phyloP scores from a whole-genome alignment of 1,139 yeast genomes.

The Kluyveromyces sp. region DNA sequence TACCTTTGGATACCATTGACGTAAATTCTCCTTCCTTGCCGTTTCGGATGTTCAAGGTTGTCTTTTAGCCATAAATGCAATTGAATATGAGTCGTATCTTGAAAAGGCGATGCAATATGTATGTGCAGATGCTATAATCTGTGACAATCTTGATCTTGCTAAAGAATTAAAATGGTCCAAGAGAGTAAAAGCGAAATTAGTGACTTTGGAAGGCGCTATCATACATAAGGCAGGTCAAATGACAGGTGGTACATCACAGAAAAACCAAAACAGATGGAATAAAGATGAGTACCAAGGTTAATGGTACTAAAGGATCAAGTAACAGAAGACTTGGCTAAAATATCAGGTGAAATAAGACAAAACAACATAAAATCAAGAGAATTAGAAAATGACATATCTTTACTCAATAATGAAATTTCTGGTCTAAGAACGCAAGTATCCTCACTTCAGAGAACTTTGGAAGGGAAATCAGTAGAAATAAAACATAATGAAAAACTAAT shows the following conservation, averaged over 20 bases:
- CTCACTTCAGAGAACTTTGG: conserved; percentile 43
- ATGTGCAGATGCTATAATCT: conserved; percentile 75
- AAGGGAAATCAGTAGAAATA: conserved; percentile 51
- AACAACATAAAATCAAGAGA: conserved; percentile 53
- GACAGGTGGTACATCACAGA: conserved; percentile 72
- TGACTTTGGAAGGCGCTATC: conserved; percentile 76
- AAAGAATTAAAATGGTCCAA: conserved; percentile 64
- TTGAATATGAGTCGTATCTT: conserved; percentile 58
- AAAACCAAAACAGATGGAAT: conserved; percentile 54
- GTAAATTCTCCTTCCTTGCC: conserved; percentile 37
- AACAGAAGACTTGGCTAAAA: conserved; percentile 42
- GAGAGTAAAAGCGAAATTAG: conserved; percentile 57
- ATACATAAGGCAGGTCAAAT: conserved; percentile 82
- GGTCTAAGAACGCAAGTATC: conserved; percentile 43
- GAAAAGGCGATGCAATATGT: conserved; percentile 78
- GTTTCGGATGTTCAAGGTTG: conserved; percentile 19
- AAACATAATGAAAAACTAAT: conserved; percentile 38
- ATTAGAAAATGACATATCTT: conserved; percentile 49
- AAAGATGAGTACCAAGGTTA: conserved; percentile 58
- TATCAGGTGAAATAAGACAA: conserved; percentile 41
- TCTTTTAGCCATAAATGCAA: conserved; percentile 51
- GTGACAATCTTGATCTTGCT: conserved; percentile 64
- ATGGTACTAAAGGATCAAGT: conserved; percentile 56
- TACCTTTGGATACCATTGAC: conserved; percentile 80
- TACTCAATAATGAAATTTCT: conserved; percentile 45